Conservation (phyloP, 2,329 filamentous ascomycete species). For the Arthroderma sp. region DNA sequence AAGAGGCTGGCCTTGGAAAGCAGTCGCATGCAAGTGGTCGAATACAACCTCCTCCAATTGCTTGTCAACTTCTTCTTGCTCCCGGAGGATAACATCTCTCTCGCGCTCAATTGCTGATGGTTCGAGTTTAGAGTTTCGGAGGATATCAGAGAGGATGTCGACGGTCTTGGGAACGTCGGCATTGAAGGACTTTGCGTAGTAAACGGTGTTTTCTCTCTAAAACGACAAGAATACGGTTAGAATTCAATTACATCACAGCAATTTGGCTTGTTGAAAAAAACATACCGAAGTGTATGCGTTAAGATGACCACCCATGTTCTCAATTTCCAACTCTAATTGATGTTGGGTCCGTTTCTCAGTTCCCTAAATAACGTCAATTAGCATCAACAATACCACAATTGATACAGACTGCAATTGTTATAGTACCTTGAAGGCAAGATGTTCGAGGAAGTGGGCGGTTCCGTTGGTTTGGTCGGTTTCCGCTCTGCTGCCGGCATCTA, state of each 20-base stretch:
- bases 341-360: slow-evolving; percentile 89
- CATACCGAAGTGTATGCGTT: slow-evolving; percentile 98
- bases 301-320: slow-evolving; percentile 99
- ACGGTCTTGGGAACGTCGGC: slow-evolving; percentile 90
- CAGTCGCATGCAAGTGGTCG: slow-evolving; percentile 95
- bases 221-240: slow-evolving; percentile 1
- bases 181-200: slow-evolving; percentile 99
- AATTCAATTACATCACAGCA: background rate
- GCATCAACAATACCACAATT: slow-evolving; percentile 2
- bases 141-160: slow-evolving; percentile 96
- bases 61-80: slow-evolving; percentile 99
- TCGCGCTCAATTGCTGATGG: slow-evolving; percentile 85
- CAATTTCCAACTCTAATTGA: slow-evolving; percentile 97
- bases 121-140: slow-evolving; percentile 98
- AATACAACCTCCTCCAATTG: slow-evolving; percentile 99
- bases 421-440: slow-evolving; percentile 95
- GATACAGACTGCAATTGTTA: background rate
- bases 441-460: slow-evolving; percentile 98
- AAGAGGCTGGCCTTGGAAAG: slow-evolving; percentile 89
- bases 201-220: slow-evolving; percentile 97
- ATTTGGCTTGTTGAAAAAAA: slow-evolving; percentile 10
- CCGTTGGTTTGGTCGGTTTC: slow-evolving; percentile 98
- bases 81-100: slow-evolving; percentile 94
- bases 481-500: slow-evolving; percentile 94
- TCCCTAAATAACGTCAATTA: slow-evolving; percentile 40